Evolutionary conservation across 352 stramenopile species (phyloP).

Genomic region (Pythium phragmitis): DNA sequence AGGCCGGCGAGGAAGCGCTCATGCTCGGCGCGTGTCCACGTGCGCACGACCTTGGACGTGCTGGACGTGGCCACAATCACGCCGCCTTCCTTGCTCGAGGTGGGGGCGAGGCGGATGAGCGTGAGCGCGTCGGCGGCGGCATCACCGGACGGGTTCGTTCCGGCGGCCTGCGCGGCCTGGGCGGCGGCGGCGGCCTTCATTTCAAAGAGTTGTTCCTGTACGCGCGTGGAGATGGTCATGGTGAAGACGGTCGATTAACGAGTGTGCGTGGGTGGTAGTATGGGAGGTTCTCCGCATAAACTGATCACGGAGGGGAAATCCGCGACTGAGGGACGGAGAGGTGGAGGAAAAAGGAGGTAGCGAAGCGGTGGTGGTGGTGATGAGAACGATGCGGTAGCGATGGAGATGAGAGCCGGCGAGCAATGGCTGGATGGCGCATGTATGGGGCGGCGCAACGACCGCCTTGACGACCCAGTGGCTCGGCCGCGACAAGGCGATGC

Average conservation of each 20-base stretch:
- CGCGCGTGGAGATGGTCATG: slow-evolving; percentile 83
- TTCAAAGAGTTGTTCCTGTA: slow-evolving; percentile 87
- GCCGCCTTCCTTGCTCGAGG: slow-evolving; percentile 76
- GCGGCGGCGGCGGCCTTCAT: slow-evolving; percentile 37
- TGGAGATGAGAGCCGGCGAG: too few relatives aligned
- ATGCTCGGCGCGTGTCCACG: slow-evolving; percentile 85
- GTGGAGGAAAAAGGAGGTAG: background rate
- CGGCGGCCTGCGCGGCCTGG: slow-evolving; percentile 9
- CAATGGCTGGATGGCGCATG: background rate
- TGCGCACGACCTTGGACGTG: slow-evolving; percentile 42
- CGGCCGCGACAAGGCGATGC: slow-evolving; percentile 8
- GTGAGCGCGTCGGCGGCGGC: slow-evolving; percentile 28
- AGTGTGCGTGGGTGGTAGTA: background rate
- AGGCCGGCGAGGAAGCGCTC: slow-evolving; percentile 84
- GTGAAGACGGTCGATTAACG: slow-evolving; percentile 2
- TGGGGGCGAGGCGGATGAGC: slow-evolving; percentile 75
- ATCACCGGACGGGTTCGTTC: slow-evolving; percentile 12
- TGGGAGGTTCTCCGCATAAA: slow-evolving; percentile 14
- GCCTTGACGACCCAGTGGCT: background rate
- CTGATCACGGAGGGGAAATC: slow-evolving; percentile 18
- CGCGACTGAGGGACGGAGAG: slow-evolving; percentile 11
- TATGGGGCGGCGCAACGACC: slow-evolving; percentile 6
- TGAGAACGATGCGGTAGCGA: slow-evolving; percentile 5
- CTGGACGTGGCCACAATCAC: slow-evolving; percentile 34
- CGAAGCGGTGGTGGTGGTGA: background rate